Evolutionary conservation across 768 basidiomycete species (phyloP).

Genomic region (Naganishia vishniacii): DNA sequence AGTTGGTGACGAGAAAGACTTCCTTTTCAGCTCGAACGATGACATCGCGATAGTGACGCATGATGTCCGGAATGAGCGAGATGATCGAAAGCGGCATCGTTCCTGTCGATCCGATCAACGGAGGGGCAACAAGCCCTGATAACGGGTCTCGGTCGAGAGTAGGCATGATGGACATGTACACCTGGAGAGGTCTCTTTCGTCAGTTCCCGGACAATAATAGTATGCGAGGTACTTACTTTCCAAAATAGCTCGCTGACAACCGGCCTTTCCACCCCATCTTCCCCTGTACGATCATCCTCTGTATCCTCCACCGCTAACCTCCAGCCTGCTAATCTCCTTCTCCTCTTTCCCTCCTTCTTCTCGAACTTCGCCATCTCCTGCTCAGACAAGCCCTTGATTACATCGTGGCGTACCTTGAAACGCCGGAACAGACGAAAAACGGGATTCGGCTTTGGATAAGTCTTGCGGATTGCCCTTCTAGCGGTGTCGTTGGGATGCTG

Average conservation of each 20-base stretch:
- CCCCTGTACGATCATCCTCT: slow-evolving; percentile 54
- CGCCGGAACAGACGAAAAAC: slow-evolving; percentile 38
- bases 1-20: slow-evolving; percentile 65
- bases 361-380: slow-evolving; percentile 33
- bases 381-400: slow-evolving; percentile 41
- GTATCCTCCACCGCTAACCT: slow-evolving; percentile 49
- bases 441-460: slow-evolving; percentile 51
- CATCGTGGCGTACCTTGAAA: slow-evolving; percentile 48
- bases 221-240: slow-evolving; percentile 41
- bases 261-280: slow-evolving; percentile 54
- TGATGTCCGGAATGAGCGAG: slow-evolving; percentile 67
- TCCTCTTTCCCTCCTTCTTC: slow-evolving; percentile 33
- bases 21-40: slow-evolving; percentile 62
- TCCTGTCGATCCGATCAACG: slow-evolving; percentile 60
- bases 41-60: slow-evolving; percentile 62
- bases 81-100: slow-evolving; percentile 62
- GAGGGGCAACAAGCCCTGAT: slow-evolving; percentile 59
- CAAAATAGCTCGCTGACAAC: slow-evolving; percentile 61
- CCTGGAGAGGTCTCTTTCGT: slow-evolving; percentile 37
- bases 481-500: slow-evolving; percentile 49
- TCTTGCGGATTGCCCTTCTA: slow-evolving; percentile 49
- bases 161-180: slow-evolving; percentile 62
- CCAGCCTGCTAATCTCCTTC: slow-evolving; percentile 45
- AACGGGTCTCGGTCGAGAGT: slow-evolving; percentile 58
- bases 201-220: no score